A percentile compares a stretch with the other conserved stretches of the same genome.
phyloP scores from a whole-genome alignment of 2,329 filamentous ascomycete species.

The Cladorrhinum sp. region DNA sequence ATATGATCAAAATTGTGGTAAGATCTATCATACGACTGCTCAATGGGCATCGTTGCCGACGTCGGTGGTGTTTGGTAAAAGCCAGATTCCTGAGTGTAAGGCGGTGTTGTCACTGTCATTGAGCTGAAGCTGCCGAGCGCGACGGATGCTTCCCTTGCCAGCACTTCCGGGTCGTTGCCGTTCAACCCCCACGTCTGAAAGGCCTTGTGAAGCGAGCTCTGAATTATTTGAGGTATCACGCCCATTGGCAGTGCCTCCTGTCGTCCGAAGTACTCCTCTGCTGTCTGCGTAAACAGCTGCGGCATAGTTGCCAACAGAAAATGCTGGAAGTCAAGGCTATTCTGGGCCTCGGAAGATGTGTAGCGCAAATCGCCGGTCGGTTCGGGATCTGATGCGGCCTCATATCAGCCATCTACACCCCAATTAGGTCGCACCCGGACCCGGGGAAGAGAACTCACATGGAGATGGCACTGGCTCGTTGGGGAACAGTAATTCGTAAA shows the following conservation, averaged over 20 bases:
- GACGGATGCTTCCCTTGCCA: conserved; percentile 6
- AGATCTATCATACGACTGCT: not conserved
- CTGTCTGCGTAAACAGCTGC: conserved; percentile 20
- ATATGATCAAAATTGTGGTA: not conserved
- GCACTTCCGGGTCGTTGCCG: conserved; percentile 9
- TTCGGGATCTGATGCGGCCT: conserved; percentile 27
- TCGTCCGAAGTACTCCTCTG: conserved; percentile 21
- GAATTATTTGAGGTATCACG: conserved; percentile 16
- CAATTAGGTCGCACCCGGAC: not conserved
- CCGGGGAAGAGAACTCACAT: conserved; percentile 20
- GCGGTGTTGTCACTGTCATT: not conserved
- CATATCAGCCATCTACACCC: conserved; percentile 18
- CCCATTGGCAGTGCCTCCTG: conserved; percentile 15
- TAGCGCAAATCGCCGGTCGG: conserved; percentile 20
- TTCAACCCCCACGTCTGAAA: conserved; percentile 18
- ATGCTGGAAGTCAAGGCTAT: conserved; percentile 23
- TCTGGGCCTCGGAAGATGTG: conserved; percentile 16
- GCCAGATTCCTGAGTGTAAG: not conserved
- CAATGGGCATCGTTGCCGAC: not conserved
- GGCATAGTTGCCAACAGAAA: conserved; percentile 25
- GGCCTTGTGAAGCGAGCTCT: conserved; percentile 20
- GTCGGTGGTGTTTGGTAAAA: conserved; percentile 3
- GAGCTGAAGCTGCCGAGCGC: conserved; percentile 12
- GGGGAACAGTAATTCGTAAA: conserved; percentile 26
- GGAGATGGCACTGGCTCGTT: conserved; percentile 25